Evolutionary conservation across 2,329 filamentous ascomycete species (phyloP).

Genomic region (Ophiostoma piceae): DNA sequence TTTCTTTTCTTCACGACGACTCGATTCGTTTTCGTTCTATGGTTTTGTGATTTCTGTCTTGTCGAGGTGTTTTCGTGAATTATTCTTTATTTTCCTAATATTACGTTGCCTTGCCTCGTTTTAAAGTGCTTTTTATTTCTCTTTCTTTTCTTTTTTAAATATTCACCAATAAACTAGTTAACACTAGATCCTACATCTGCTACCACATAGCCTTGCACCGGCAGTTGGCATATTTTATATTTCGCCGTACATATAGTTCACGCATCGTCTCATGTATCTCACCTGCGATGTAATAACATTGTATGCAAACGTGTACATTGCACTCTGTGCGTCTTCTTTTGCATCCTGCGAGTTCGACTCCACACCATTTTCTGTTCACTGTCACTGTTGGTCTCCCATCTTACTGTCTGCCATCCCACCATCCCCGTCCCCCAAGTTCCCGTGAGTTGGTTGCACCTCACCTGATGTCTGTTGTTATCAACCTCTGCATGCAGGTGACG

Average conservation of each 20-base stretch:
- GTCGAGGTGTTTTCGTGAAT: too few species aligned
- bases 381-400: background rate
- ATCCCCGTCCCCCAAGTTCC: background rate
- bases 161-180: background rate
- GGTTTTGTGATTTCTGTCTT: too few species aligned
- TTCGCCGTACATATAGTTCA: slow-evolving; percentile 5
- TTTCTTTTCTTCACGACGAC: background rate
- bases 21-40: too few species aligned
- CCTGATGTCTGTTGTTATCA: background rate
- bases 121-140: background rate
- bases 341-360: background rate
- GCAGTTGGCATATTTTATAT: slow-evolving; percentile 12
- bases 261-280: background rate
- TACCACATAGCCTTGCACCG: slow-evolving; percentile 13
- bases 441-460: background rate
- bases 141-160: background rate
- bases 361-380: background rate
- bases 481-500: background rate
- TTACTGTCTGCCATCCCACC: background rate
- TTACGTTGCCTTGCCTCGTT: too few species aligned
- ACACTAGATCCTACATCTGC: background rate
- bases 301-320: background rate
- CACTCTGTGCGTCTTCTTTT: background rate
- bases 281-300: background rate
- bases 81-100: too few species aligned